Percentiles rank a stretch among this genome's conserved stretches.
Conservation (phyloP, 768 basidiomycete species). For the Trametes cinnabarina region DNA sequence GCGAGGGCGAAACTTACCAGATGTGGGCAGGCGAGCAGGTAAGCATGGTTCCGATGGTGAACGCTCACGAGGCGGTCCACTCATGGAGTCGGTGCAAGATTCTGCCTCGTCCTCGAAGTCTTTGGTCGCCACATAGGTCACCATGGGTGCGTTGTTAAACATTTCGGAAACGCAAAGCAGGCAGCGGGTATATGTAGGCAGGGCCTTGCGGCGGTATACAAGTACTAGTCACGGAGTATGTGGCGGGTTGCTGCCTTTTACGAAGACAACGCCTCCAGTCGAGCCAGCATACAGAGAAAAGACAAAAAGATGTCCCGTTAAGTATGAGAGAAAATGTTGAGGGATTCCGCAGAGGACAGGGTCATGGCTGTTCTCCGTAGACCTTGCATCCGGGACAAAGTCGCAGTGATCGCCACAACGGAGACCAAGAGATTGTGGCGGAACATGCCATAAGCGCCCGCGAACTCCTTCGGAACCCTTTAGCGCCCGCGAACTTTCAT, state of each 20-base stretch:
- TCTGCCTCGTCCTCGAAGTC: constrained; percentile 22
- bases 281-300: background rate
- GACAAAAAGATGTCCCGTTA: background rate
- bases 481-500: background rate
- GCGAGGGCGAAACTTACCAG: constrained; percentile 41
- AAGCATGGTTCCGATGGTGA: constrained; percentile 55
- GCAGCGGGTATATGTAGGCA: background rate
- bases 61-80: constrained; percentile 34
- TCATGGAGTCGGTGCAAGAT: background rate
- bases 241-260: too few species aligned
- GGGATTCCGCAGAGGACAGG: background rate
- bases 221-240: too few species aligned
- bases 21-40: constrained; percentile 66
- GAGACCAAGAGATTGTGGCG: background rate
- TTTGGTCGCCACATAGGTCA: constrained; percentile 29
- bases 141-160: constrained; percentile 53
- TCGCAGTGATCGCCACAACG: too few species aligned
- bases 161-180: constrained; percentile 28
- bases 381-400: background rate
- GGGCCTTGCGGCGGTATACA: background rate
- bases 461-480: background rate
- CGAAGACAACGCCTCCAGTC: too few species aligned
- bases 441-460: background rate
- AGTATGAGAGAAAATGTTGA: background rate
- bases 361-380: background rate